phyloP scores from a whole-genome alignment of 2,329 filamentous ascomycete genomes.

The Trichophaea hybrida region DNA sequence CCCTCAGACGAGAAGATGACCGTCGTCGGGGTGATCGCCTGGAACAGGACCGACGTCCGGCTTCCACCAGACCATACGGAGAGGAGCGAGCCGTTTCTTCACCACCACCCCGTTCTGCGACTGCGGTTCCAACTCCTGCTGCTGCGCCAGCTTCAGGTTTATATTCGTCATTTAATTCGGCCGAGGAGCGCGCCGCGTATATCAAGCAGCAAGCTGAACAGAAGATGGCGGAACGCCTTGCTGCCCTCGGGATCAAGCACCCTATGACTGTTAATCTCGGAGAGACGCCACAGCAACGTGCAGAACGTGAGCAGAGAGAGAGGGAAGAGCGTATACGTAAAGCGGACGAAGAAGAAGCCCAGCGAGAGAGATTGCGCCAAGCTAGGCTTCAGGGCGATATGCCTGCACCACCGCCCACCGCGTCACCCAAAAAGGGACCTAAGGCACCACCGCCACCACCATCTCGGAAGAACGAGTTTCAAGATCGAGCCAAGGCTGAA shows the following conservation, averaged over 20 bases:
- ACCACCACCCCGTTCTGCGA: slow-evolving; percentile 44
- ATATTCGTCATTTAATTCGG: slow-evolving; percentile 74
- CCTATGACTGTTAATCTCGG: slow-evolving; percentile 18
- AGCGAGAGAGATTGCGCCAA: slow-evolving; percentile 75
- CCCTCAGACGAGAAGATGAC: slow-evolving; percentile 18
- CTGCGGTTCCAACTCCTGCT: slow-evolving; percentile 37
- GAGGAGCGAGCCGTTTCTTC: slow-evolving; percentile 38
- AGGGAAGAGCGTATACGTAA: slow-evolving; percentile 73
- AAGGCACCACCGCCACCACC: slow-evolving; percentile 66
- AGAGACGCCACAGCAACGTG: slow-evolving; percentile 68
- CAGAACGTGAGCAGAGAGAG: slow-evolving; percentile 77
- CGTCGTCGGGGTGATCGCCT: slow-evolving; percentile 13
- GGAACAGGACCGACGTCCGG: slow-evolving; percentile 2
- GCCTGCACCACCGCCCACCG: slow-evolving; percentile 43
- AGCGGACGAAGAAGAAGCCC: slow-evolving; percentile 87
- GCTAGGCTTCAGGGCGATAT: slow-evolving; percentile 61
- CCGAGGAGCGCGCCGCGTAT: slow-evolving; percentile 85
- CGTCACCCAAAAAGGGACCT: slow-evolving; percentile 35
- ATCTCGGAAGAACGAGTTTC: slow-evolving; percentile 54
- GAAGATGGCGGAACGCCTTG: slow-evolving; percentile 89
- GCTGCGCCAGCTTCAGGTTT: slow-evolving; percentile 40
- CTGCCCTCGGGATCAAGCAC: slow-evolving; percentile 79
- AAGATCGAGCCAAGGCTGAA: slow-evolving; percentile 48
- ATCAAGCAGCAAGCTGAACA: slow-evolving; percentile 96
- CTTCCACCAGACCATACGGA: slow-evolving; percentile 35